Conservation (phyloP, 75 land plant species). For the Cunninghamia lanceolata region DNA sequence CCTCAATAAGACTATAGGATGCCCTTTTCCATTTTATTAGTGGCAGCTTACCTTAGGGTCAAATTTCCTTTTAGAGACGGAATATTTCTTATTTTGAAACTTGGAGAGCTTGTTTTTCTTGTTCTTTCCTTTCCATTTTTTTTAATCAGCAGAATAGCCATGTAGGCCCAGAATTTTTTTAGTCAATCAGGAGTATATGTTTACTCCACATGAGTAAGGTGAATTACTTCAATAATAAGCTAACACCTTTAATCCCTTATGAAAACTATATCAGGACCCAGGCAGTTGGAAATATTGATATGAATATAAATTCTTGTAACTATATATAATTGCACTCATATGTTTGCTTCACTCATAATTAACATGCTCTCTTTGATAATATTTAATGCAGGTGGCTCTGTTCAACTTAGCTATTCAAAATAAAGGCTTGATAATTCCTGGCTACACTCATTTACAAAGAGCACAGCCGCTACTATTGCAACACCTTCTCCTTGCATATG, state of each 20-base stretch:
- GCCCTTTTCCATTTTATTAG: not conserved
- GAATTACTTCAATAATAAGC: not conserved
- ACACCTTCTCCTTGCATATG: conserved; percentile 90
- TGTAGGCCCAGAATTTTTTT: not conserved
- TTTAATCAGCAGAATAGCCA: not conserved
- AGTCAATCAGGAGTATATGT: not conserved
- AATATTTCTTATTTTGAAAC: not conserved
- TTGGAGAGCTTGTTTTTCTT: not conserved
- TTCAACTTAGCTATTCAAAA: conserved; percentile 66
- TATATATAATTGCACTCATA: not conserved
- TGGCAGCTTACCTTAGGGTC: not conserved
- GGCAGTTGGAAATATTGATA: not conserved
- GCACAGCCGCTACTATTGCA: conserved; percentile 92
- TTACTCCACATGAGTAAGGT: not conserved
- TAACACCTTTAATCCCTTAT: not conserved
- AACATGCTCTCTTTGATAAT: not conserved
- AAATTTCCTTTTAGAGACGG: not conserved
- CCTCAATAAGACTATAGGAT: no score
- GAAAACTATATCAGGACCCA: not conserved
- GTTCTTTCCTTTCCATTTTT: not conserved
- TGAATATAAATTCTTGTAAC: not conserved
- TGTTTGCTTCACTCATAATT: not conserved
- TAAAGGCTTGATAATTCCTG: conserved; percentile 87
- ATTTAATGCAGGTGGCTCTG: conserved; percentile 59
- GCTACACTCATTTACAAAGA: conserved; percentile 94